These are phyloP conservation scores for Fusarium sp. DNA, from an alignment of 2,329 filamentous ascomycete genomes.

Conservation along the genomic window DNA sequence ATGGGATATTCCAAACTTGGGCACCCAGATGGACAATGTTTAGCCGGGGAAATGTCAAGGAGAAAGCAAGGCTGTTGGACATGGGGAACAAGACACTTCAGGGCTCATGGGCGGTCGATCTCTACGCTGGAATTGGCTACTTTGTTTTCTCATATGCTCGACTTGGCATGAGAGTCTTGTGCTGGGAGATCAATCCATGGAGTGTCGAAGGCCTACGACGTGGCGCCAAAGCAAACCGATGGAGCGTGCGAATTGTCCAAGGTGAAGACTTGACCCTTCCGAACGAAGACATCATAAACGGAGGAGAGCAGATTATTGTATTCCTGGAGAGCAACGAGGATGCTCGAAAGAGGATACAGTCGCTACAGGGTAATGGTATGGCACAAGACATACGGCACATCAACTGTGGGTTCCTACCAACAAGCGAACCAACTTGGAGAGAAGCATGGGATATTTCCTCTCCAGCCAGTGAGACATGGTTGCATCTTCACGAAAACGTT, in stretches of 20 bases:
- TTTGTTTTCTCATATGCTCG: constrained; percentile 85
- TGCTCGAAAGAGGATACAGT: constrained; percentile 55
- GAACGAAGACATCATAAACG: constrained; percentile 49
- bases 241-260: constrained; percentile 65
- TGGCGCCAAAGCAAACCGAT: constrained; percentile 75
- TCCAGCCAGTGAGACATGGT: constrained; percentile 55
- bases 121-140: constrained; percentile 94
- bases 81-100: constrained; percentile 49
- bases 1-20: constrained; percentile 85
- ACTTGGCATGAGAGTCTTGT: constrained; percentile 76
- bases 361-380: constrained; percentile 47
- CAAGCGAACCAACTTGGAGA: constrained; percentile 62
- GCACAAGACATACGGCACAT: constrained; percentile 60
- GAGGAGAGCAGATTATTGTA: constrained; percentile 66
- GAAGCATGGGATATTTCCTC: constrained; percentile 57
- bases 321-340: constrained; percentile 73
- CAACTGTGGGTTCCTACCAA: constrained; percentile 70
- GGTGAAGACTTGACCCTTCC: constrained; percentile 49
- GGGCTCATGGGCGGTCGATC: constrained; percentile 69
- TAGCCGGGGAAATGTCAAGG: constrained; percentile 85
- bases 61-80: constrained; percentile 79
- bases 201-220: constrained; percentile 82
- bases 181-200: constrained; percentile 92
- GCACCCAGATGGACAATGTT: constrained; percentile 95
- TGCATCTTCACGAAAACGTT: constrained; percentile 74